Percentiles rank a stretch among this genome's conserved stretches.
phyloP scores from a whole-genome alignment of 345 rosid genomes.

The Ailanthus altissimus region DNA sequence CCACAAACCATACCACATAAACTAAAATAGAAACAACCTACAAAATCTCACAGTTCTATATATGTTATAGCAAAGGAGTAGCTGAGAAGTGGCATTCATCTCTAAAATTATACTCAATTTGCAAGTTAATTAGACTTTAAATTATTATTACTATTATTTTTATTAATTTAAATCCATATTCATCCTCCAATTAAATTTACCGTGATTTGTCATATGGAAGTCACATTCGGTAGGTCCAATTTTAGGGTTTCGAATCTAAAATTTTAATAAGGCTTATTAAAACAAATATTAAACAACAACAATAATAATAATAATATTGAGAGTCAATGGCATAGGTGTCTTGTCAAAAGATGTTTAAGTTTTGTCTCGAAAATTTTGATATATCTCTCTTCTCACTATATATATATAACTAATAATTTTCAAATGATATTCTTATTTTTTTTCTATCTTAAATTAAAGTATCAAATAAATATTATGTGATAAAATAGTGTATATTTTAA shows the following conservation, averaged over 20 bases:
- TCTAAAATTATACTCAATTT: too few relatives aligned
- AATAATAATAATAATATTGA: too few relatives aligned
- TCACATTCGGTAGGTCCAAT: neutral
- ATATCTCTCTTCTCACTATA: too few relatives aligned
- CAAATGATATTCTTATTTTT: too few relatives aligned
- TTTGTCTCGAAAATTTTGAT: neutral
- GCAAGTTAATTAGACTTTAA: too few relatives aligned
- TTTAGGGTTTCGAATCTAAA: neutral
- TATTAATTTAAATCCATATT: neutral
- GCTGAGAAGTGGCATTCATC: neutral
- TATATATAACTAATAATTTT: too few relatives aligned
- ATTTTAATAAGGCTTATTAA: neutral
- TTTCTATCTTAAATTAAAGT: too few relatives aligned
- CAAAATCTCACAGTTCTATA: neutral
- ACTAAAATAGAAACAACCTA: neutral
- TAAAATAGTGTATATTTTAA: too few relatives aligned
- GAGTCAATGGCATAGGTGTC: constrained; percentile 20
- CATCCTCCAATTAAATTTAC: too few relatives aligned
- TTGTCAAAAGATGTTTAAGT: constrained; percentile 8
- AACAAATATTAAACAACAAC: neutral
- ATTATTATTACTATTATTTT: too few relatives aligned
- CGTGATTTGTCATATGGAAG: too few relatives aligned
- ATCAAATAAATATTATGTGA: too few relatives aligned
- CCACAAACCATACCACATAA: neutral
- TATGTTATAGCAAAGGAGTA: neutral